Evolutionary conservation across 768 basidiomycete genomes (phyloP).

Genomic region (Mycena kentingensis): DNA sequence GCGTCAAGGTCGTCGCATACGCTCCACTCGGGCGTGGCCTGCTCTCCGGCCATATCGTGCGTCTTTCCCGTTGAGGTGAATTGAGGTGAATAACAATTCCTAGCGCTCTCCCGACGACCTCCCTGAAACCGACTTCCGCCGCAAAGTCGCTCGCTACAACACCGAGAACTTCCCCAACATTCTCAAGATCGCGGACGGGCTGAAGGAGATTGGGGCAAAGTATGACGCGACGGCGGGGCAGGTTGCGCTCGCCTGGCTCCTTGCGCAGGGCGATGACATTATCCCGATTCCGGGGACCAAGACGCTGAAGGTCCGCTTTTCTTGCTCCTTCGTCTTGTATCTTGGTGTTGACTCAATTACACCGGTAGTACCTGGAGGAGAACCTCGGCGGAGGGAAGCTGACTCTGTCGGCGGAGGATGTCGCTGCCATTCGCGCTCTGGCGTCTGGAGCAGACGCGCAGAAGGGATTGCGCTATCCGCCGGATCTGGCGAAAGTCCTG

Average conservation of each 20-base stretch:
- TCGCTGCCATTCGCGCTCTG: conserved; percentile 27
- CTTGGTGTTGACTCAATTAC: neutral
- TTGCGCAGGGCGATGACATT: conserved; percentile 37
- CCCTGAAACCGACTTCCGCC: no score
- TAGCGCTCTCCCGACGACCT: no score
- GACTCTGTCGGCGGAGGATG: conserved; percentile 23
- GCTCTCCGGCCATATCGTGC: conserved; percentile 36
- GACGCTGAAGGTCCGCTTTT: conserved; percentile 30
- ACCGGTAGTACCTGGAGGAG: conserved; percentile 36
- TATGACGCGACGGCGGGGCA: conserved; percentile 39
- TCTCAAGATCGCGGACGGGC: conserved; percentile 32
- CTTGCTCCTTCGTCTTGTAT: conserved; percentile 2
- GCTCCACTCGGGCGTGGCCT: conserved; percentile 22
- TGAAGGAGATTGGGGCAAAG: conserved; percentile 33
- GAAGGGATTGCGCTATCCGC: conserved; percentile 26
- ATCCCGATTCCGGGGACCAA: conserved; percentile 44
- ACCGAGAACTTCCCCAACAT: conserved; percentile 44
- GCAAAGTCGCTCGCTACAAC: no score
- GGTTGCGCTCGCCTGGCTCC: conserved; percentile 41
- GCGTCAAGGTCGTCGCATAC: no score
- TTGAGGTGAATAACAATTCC: no score
- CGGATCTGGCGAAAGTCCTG: neutral
- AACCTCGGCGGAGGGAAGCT: conserved; percentile 30
- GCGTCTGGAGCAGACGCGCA: conserved; percentile 25
- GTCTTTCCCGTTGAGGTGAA: conserved; percentile 40